phyloP scores from a whole-genome alignment of 1,139 yeast species.

The Geotrichum aggregatum region DNA sequence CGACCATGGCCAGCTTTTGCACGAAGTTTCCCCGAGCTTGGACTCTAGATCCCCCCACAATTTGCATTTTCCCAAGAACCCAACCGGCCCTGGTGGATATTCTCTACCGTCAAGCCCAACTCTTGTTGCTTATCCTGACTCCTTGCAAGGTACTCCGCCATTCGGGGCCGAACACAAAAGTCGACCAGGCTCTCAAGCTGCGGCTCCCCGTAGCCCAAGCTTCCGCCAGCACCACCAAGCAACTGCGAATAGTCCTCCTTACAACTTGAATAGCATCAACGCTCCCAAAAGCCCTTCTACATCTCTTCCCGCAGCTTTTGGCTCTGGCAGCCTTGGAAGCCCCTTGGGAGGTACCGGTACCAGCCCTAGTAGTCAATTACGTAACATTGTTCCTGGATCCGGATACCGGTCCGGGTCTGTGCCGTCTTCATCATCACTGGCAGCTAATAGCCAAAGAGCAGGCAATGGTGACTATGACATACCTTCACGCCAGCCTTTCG shows the following conservation, averaged over 20 bases:
- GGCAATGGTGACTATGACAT: conserved; percentile 26
- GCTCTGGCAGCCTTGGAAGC: conserved; percentile 14
- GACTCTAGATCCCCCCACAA: neutral
- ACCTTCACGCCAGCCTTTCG: conserved; percentile 35
- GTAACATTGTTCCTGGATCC: conserved; percentile 2
- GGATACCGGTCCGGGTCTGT: too few relatives aligned
- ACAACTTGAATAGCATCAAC: neutral
- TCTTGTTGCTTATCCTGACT: conserved; percentile 30
- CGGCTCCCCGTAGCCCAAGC: conserved; percentile 20
- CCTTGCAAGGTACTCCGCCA: conserved; percentile 30
- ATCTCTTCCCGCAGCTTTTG: neutral
- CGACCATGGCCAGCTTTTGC: conserved; percentile 2
- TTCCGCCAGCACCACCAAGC: conserved; percentile 33
- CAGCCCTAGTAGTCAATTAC: conserved; percentile 12
- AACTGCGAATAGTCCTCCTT: conserved; percentile 28
- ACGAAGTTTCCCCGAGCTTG: conserved; percentile 7
- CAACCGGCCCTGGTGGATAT: conserved; percentile 6
- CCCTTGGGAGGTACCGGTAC: neutral
- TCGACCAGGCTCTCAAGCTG: neutral
- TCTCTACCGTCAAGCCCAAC: conserved; percentile 29
- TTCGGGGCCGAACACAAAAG: conserved; percentile 21
- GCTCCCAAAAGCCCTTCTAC: neutral
- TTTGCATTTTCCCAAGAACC: too few relatives aligned
- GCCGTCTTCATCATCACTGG: neutral
- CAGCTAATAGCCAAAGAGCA: conserved; percentile 9